These are phyloP conservation scores for Backusella morwellensis DNA, from an alignment of 192 early-diverging fungal genomes.

Conservation along the genomic window DNA sequence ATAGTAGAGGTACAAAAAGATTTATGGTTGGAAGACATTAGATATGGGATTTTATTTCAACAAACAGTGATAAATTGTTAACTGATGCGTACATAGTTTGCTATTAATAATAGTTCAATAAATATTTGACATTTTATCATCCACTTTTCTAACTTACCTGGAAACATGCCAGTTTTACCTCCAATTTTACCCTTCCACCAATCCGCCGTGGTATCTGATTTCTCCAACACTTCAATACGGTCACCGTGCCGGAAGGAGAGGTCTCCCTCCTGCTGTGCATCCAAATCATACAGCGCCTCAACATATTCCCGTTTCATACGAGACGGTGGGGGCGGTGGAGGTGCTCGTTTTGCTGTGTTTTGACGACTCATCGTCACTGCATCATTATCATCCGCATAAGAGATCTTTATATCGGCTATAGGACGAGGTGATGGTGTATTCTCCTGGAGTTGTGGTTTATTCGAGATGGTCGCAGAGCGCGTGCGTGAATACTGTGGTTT, in stretches of 20 bases:
- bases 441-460: neutral
- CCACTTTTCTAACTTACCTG: constrained; percentile 42
- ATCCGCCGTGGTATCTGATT: constrained; percentile 16
- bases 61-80: neutral
- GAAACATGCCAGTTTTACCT: constrained; percentile 53
- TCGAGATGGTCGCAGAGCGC: neutral
- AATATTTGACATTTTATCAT: neutral
- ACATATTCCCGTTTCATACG: neutral
- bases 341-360: neutral
- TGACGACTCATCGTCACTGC: neutral
- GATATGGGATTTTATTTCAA: neutral
- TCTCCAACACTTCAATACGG: constrained; percentile 36
- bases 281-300: constrained; percentile 36
- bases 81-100: neutral
- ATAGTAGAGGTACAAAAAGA: constrained; percentile 24
- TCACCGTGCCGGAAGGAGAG: constrained; percentile 29
- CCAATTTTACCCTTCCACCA: constrained; percentile 40
- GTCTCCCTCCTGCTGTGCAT: constrained; percentile 32
- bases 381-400: neutral
- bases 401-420: neutral
- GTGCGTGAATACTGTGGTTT: neutral
- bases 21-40: constrained; percentile 10
- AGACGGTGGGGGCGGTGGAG: constrained; percentile 26
- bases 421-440: neutral
- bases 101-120: neutral